Percentiles rank a stretch among this genome's conserved stretches.
Conservation (phyloP, 2,329 filamentous ascomycete species). For the Calonectria henricotiae region DNA sequence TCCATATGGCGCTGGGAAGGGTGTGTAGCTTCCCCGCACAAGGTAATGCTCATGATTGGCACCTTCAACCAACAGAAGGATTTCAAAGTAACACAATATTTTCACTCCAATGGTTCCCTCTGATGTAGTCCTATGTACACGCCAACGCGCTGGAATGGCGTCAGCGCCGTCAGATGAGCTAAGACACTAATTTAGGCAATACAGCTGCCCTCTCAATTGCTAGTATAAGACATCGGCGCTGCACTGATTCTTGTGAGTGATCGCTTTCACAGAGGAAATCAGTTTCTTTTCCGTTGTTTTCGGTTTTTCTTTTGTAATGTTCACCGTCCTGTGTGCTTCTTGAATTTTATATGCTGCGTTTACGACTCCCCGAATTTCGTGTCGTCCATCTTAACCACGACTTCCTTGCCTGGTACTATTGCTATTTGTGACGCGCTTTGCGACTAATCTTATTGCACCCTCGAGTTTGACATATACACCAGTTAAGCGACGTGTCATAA, state of each 20-base stretch:
- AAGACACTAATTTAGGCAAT: neutral
- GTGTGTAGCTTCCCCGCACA: neutral
- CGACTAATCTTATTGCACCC: neutral
- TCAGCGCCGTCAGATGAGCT: slow-evolving; percentile 2
- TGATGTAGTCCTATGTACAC: neutral
- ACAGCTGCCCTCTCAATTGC: neutral
- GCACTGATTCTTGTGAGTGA: neutral
- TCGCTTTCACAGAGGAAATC: neutral
- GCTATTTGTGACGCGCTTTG: neutral
- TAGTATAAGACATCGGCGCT: neutral
- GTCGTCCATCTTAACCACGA: neutral
- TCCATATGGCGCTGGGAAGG: neutral
- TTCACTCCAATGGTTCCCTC: neutral
- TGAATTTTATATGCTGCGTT: neutral
- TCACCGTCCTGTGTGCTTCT: too few relatives aligned
- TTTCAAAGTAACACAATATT: neutral
- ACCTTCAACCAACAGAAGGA: too few relatives aligned
- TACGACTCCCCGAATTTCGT: neutral
- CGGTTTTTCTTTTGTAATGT: neutral
- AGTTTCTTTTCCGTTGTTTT: neutral
- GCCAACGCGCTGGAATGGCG: neutral
- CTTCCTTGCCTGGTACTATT: neutral
- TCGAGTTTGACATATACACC: neutral
- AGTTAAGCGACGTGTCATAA: neutral
- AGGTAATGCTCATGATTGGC: neutral